Percentiles rank a stretch among this genome's conserved stretches.
Evolutionary conservation across 2,329 filamentous ascomycete species (phyloP).

Genomic region (Hymenoscyphus albidus): DNA sequence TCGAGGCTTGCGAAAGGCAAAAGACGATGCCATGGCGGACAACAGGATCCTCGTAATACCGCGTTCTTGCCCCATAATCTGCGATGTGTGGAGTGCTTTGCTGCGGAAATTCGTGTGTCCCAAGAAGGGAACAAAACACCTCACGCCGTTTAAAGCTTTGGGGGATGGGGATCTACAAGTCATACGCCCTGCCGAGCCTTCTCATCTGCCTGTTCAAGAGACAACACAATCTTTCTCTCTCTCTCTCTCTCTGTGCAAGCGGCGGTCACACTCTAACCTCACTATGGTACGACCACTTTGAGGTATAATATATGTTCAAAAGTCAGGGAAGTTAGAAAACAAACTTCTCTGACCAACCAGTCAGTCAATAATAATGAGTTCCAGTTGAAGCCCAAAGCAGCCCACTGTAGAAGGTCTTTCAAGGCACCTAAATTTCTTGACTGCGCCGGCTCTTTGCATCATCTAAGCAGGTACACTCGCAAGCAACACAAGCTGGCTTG

Average conservation of each 20-base stretch:
- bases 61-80: background rate
- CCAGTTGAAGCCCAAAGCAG: background rate
- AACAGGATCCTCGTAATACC: slow-evolving; percentile 1
- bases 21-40: background rate
- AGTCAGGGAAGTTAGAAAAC: slow-evolving; percentile 11
- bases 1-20: background rate
- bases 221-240: background rate
- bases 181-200: background rate
- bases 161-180: background rate
- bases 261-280: background rate
- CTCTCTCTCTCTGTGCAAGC: background rate
- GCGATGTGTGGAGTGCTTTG: slow-evolving; percentile 1
- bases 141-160: background rate
- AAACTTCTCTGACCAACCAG: background rate
- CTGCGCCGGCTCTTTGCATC: slow-evolving; percentile 18
- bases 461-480: slow-evolving; percentile 12
- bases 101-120: background rate
- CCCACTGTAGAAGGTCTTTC: slow-evolving; percentile 7
- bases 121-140: background rate
- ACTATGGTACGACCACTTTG: background rate
- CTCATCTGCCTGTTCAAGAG: background rate
- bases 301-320: background rate
- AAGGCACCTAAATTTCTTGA: slow-evolving; percentile 4
- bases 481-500: background rate
- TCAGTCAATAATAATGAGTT: background rate